These are phyloP conservation scores for Hypoxylon fuscum DNA, from an alignment of 495 filamentous ascomycete species.

Conservation along the genomic window DNA sequence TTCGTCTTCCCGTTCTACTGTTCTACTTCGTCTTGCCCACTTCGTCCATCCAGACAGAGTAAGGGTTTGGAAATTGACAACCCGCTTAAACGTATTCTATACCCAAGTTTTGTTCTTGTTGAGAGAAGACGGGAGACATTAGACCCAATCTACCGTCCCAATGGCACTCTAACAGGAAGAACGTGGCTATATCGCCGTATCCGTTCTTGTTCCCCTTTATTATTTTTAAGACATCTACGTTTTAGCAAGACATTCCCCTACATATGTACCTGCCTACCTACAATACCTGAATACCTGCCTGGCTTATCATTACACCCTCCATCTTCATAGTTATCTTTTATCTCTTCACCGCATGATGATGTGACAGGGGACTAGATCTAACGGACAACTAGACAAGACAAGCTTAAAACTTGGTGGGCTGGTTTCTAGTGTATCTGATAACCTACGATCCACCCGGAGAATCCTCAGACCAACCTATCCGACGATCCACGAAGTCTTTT, in stretches of 20 bases:
- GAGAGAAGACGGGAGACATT: constrained; percentile 9
- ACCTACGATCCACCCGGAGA: constrained; percentile 16
- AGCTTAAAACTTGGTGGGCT: constrained; percentile 36
- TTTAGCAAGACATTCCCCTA: constrained; percentile 3
- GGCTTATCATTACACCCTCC: constrained; percentile 29
- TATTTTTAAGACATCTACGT: too few species aligned
- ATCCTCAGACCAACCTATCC: constrained; percentile 13
- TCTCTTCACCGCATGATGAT: constrained; percentile 44
- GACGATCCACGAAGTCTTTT: constrained; percentile 2
- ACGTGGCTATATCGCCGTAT: constrained; percentile 28
- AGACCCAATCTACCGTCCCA: constrained; percentile 19
- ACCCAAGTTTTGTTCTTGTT: constrained; percentile 17
- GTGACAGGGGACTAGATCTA: constrained; percentile 31
- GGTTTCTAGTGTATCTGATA: constrained; percentile 37
- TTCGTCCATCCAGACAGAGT: background rate
- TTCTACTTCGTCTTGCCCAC: constrained; percentile 14
- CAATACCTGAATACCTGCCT: too few species aligned
- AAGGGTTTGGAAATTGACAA: constrained; percentile 9
- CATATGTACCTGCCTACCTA: too few species aligned
- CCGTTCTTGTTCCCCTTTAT: constrained; percentile 35
- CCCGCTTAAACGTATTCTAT: background rate
- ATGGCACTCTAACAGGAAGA: constrained; percentile 34
- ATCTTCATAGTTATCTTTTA: constrained; percentile 30
- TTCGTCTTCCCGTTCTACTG: constrained; percentile 4
- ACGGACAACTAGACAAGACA: constrained; percentile 39